Evolutionary conservation across 169 alveolate genomes (phyloP).

Genomic region (Pseudocohnilembus persalinus): DNA sequence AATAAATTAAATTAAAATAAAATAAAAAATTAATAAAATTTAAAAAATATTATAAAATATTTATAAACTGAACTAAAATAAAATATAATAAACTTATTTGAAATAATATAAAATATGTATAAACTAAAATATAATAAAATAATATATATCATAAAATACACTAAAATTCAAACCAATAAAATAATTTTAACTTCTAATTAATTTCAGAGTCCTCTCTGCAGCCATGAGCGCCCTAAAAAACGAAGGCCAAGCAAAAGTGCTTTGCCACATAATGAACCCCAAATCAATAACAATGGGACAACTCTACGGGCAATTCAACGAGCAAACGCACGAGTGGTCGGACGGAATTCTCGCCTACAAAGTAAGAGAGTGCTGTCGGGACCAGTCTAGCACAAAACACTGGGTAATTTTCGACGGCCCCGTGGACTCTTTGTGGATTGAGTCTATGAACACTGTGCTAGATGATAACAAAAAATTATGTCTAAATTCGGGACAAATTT

Average conservation of each 20-base stretch:
- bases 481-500: slow-evolving; percentile 83
- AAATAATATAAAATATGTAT: no score
- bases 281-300: slow-evolving; percentile 89
- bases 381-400: slow-evolving; percentile 70
- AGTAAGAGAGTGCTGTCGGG: slow-evolving; percentile 82
- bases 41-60: no score
- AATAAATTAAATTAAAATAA: no score
- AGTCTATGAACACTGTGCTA: slow-evolving; percentile 88
- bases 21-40: no score
- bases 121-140: no score
- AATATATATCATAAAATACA: no score
- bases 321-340: slow-evolving; percentile 89
- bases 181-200: slow-evolving; percentile 49
- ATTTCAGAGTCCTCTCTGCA: slow-evolving; percentile 57
- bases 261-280: slow-evolving; percentile 84
- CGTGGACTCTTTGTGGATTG: slow-evolving; percentile 92
- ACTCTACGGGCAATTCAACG: slow-evolving; percentile 86
- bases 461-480: slow-evolving; percentile 91
- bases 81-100: no score
- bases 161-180: no score
- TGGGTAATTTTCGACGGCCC: slow-evolving; percentile 93
- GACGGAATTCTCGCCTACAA: slow-evolving; percentile 85
- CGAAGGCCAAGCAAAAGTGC: slow-evolving; percentile 61
- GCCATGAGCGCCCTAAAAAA: slow-evolving; percentile 73
- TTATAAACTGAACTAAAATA: no score